These are phyloP conservation scores for Backusella parvicylindrica DNA, from an alignment of 192 early-diverging fungal species.

Conservation along the genomic window DNA sequence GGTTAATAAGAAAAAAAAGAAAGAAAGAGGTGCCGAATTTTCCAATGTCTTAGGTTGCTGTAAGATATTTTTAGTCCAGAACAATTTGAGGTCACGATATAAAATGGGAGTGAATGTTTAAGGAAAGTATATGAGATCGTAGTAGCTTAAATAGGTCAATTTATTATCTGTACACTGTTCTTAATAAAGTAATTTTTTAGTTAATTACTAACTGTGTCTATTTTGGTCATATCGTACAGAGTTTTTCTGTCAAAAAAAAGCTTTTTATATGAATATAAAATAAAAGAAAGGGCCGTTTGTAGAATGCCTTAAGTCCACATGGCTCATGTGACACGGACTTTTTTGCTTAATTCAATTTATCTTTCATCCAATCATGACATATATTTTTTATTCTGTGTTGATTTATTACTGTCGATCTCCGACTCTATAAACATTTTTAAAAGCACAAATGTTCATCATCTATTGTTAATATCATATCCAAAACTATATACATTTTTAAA, in stretches of 20 bases:
- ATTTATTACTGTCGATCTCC: not conserved
- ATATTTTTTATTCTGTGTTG: not conserved
- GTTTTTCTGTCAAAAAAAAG: not conserved
- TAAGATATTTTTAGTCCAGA: not conserved
- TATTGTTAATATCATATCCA: not conserved
- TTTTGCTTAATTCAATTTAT: constrained; percentile 1
- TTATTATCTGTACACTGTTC: not conserved
- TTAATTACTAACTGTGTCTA: not conserved
- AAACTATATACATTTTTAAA: not conserved
- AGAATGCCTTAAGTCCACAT: not conserved
- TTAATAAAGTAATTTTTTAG: not conserved
- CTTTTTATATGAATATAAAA: not conserved
- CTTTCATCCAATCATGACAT: not conserved
- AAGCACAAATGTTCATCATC: not conserved
- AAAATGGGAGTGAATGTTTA: not conserved
- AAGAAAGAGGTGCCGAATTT: not conserved
- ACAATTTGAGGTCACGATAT: not conserved
- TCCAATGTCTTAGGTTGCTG: not conserved
- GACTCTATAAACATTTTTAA: not conserved
- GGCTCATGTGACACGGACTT: not conserved
- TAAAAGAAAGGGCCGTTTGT: not conserved
- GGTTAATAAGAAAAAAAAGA: not conserved
- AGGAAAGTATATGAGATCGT: not conserved
- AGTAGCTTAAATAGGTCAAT: not conserved
- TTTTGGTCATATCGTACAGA: not conserved